A percentile compares a stretch with the other conserved stretches of the same genome.
Conservation (phyloP, 2,329 filamentous ascomycete species). For the Rutstroemia sp. region DNA sequence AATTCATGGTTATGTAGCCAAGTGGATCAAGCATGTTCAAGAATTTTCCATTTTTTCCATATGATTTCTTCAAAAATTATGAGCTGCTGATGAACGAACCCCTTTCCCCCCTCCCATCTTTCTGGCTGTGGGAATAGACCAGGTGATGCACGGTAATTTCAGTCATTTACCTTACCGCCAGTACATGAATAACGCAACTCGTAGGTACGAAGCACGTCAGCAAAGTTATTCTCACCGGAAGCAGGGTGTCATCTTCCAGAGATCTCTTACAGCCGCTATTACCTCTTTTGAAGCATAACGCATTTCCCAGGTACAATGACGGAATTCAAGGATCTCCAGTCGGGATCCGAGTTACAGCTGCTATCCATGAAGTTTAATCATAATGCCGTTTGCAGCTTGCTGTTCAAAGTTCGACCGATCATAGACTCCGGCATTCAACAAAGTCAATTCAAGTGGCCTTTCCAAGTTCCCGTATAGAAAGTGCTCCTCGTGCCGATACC, state of each 20-base stretch:
- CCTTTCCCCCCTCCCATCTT: too few relatives aligned
- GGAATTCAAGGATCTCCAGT: neutral
- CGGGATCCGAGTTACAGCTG: neutral
- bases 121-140: too few relatives aligned
- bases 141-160: too few relatives aligned
- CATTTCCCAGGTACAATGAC: constrained; percentile 4
- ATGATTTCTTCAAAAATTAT: too few relatives aligned
- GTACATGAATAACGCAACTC: too few relatives aligned
- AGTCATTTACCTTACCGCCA: too few relatives aligned
- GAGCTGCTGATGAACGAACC: too few relatives aligned
- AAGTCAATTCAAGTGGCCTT: too few relatives aligned
- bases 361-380: neutral
- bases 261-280: neutral
- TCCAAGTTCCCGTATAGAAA: too few relatives aligned
- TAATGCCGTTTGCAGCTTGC: neutral
- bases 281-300: neutral
- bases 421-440: neutral
- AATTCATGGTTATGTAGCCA: neutral
- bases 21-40: neutral
- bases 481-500: too few relatives aligned
- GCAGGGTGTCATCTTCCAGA: neutral
- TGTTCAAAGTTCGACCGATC: neutral
- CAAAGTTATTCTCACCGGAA: too few relatives aligned
- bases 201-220: too few relatives aligned
- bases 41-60: neutral